Conservation (phyloP, 768 basidiomycete species). For the Lactarius indigo region DNA sequence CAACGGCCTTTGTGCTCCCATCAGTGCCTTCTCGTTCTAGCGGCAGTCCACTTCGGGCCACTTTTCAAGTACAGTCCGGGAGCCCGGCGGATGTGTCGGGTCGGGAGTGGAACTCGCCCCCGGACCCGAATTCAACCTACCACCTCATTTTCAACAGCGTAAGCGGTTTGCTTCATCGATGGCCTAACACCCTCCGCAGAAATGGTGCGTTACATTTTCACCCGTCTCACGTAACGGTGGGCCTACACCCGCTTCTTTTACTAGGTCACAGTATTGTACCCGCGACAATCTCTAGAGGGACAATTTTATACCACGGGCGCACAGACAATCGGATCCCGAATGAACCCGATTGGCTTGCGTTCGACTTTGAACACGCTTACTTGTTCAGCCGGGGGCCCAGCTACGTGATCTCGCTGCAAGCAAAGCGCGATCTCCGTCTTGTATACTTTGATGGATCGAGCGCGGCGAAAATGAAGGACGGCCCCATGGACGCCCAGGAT, state of each 20-base stretch:
- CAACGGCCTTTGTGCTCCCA: conserved; percentile 6
- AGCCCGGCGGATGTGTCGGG: background rate
- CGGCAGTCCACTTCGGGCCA: conserved; percentile 28
- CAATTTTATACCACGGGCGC: conserved; percentile 26
- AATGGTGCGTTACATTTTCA: conserved; percentile 15
- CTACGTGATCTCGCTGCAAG: conserved; percentile 10
- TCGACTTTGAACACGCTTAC: conserved; percentile 23
- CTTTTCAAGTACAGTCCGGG: background rate
- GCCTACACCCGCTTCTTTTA: background rate
- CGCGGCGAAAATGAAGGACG: conserved; percentile 28
- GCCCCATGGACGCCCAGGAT: conserved; percentile 38
- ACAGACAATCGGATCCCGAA: background rate
- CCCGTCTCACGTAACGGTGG: background rate
- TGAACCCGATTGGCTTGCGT: conserved; percentile 23
- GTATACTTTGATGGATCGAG: conserved; percentile 24
- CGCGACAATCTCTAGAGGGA: conserved; percentile 19
- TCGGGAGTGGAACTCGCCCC: conserved; percentile 22
- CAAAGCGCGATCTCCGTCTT: conserved; percentile 21
- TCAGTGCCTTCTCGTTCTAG: conserved; percentile 23
- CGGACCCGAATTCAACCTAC: conserved; percentile 32
- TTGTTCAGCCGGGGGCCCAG: conserved; percentile 8
- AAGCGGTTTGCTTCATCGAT: conserved; percentile 36
- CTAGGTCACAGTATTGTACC: conserved; percentile 22
- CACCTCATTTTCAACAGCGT: conserved; percentile 37
- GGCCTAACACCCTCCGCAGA: conserved; percentile 36